These are phyloP conservation scores for Sporisorium exsertum DNA, from an alignment of 1,284 basidiomycete genomes.

Conservation along the genomic window DNA sequence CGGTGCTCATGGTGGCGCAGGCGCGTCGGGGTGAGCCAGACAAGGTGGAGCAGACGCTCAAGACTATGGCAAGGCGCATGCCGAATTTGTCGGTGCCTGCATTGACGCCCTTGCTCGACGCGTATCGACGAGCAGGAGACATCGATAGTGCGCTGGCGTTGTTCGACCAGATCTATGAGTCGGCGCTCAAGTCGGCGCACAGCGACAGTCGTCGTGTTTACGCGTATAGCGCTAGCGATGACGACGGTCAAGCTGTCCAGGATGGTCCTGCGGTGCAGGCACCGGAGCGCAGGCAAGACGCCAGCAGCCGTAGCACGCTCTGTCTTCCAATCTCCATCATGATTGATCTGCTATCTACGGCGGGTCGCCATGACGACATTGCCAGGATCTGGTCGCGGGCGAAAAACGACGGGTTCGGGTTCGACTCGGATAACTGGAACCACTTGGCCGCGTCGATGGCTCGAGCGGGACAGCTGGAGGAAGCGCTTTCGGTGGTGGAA, in stretches of 20 bases:
- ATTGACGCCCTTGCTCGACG: conserved; percentile 80
- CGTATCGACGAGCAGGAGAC: conserved; percentile 77
- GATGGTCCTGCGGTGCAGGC: neutral
- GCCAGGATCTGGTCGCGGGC: conserved; percentile 79
- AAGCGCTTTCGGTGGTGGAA: conserved; percentile 86
- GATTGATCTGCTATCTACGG: conserved; percentile 74
- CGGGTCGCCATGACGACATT: conserved; percentile 76
- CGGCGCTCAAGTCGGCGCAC: conserved; percentile 69
- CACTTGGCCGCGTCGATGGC: conserved; percentile 81
- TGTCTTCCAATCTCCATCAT: conserved; percentile 86
- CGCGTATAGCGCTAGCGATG: conserved; percentile 21
- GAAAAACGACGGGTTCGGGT: conserved; percentile 78
- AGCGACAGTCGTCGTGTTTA: conserved; percentile 46
- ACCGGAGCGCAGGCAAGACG: conserved; percentile 20
- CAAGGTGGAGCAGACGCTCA: conserved; percentile 76
- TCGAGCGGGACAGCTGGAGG: conserved; percentile 81
- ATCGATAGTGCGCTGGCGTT: conserved; percentile 75
- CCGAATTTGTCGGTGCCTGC: conserved; percentile 75
- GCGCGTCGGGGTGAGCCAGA: conserved; percentile 72
- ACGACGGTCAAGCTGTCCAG: neutral
- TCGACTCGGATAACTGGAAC: conserved; percentile 95
- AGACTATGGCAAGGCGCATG: conserved; percentile 74
- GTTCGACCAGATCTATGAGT: conserved; percentile 79
- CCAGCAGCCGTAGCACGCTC: conserved; percentile 74
- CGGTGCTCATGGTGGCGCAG: conserved; percentile 77